A percentile compares a stretch with the other conserved stretches of the same genome.
These are phyloP conservation scores for Withania somnifera DNA, from an alignment of 305 asterid genomes.

Conservation along the genomic window DNA sequence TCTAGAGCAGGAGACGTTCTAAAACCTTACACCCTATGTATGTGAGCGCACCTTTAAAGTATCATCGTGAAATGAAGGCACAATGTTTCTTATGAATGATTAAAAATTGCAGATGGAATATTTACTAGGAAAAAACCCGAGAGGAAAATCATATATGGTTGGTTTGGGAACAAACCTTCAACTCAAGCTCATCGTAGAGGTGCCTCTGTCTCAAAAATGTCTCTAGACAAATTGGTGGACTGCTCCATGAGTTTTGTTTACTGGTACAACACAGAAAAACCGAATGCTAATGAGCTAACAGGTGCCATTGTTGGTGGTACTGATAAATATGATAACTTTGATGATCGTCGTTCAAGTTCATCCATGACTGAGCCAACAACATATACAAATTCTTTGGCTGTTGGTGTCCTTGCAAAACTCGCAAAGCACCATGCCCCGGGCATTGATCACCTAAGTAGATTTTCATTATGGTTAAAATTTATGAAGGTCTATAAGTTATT, in stretches of 20 bases:
- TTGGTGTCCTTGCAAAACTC: constrained; percentile 72
- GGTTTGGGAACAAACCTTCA: constrained; percentile 69
- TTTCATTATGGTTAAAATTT: neutral
- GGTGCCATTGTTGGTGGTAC: constrained; percentile 92
- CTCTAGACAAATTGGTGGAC: constrained; percentile 13
- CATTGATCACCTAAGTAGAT: constrained; percentile 14
- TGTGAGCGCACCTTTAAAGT: too few relatives aligned
- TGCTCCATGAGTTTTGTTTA: constrained; percentile 52
- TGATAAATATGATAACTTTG: constrained; percentile 42
- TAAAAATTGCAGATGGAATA: constrained; percentile 52
- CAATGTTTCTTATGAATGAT: too few relatives aligned
- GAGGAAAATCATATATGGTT: constrained; percentile 66
- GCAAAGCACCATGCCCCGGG: constrained; percentile 28
- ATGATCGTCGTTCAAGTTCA: constrained; percentile 40
- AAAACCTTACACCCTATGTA: too few relatives aligned
- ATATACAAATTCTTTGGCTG: constrained; percentile 57
- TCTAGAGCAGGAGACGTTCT: too few relatives aligned
- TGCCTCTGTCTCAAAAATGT: constrained; percentile 51
- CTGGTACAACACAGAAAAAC: constrained; percentile 32
- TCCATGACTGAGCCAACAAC: constrained; percentile 67
- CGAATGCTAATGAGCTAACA: constrained; percentile 64
- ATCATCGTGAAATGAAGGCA: too few relatives aligned
- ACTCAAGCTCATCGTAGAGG: constrained; percentile 79
- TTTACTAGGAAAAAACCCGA: constrained; percentile 55
- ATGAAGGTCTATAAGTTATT: neutral